Percentiles rank a stretch among this genome's conserved stretches.
Evolutionary conservation across 164 flowering plant genomes (phyloP).

Genomic region (Kingdonia uniflora): DNA sequence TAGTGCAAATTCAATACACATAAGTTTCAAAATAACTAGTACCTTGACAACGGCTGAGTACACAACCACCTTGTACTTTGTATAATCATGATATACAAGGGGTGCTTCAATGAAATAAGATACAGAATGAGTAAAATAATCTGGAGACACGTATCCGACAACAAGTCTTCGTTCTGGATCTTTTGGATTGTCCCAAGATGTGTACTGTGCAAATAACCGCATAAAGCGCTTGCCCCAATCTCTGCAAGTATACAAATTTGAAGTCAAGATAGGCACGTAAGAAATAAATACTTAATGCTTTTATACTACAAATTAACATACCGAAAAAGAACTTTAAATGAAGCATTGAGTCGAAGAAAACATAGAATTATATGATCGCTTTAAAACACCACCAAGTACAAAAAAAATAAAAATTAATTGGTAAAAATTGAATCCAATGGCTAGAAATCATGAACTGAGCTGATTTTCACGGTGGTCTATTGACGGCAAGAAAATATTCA

Average conservation of each 20-base stretch:
- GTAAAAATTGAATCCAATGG: too few species aligned
- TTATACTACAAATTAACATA: background rate
- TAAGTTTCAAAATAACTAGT: conserved; percentile 6
- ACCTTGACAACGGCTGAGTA: conserved; percentile 99
- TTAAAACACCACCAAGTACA: too few species aligned
- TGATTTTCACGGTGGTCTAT: too few species aligned
- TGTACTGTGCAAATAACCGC: conserved; percentile 63
- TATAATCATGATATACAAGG: conserved; percentile 66
- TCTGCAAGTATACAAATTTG: conserved; percentile 32
- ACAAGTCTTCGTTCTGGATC: conserved; percentile 84
- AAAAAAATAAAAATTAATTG: too few species aligned
- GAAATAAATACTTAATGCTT: background rate
- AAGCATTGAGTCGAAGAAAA: too few species aligned
- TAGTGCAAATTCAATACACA: background rate
- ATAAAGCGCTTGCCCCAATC: conserved; percentile 97
- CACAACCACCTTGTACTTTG: conserved; percentile 83
- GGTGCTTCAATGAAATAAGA: conserved; percentile 99
- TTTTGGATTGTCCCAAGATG: conserved; percentile 89
- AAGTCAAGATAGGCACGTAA: conserved; percentile 1
- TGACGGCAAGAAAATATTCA: background rate
- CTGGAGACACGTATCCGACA: conserved; percentile 96
- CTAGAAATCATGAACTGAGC: too few species aligned
- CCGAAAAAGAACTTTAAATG: too few species aligned
- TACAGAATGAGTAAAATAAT: conserved; percentile 98
- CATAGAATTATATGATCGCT: too few species aligned